Base-by-base conservation (phyloP, 2,329 filamentous ascomycete species). In the Aspergillus intermedius region DNA sequence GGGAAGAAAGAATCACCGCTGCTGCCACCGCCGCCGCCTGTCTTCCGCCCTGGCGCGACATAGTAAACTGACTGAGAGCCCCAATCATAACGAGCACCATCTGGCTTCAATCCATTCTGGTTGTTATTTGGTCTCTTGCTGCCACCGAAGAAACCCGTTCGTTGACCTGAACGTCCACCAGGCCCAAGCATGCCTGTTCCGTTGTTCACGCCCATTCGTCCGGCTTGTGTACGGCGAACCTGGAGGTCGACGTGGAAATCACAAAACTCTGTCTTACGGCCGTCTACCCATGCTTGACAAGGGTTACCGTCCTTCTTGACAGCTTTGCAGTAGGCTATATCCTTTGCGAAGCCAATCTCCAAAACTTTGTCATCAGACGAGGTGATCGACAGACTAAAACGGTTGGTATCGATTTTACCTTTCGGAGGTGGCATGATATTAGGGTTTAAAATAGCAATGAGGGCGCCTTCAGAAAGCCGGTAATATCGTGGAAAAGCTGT, bases 371-470 rank as follows among this genome's bases (percentile, higher is more conserved):
- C 93, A 30, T 86, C 87, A 32, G 88, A 89, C 42, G 87, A 91
- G 51, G 86, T 87, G 54, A 98, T 80, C 12, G 89, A 87, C 4
- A 98, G 76, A 44, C 84, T 88, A 70, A 97, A 98, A 28, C 83
- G 82, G 22, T 90, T 90, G 0, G 87, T 91, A 54, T 91, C 87
- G 13, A 82, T 77, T 51, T 83, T 83, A 17, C 84, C 81, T 1
- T 82, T 82, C 0, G 87, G 86, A 0, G 91, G 91, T 3, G 91
- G 89, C 83, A 98, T 88, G 58, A 97, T 86, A 15, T 77, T 83
- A 1, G 93, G 93, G 62, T 98, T 98, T 25, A 98, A 76, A 22
- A 98, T 87, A 4, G 91, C 93, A 48, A 98, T 77, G 1, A 97
- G 79, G 0, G 91, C 96, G n/a, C 93, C 93, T 2, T 88, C 81